Evolutionary conservation across 495 filamentous ascomycete species (phyloP).

Genomic region (Penicillium canariense): DNA sequence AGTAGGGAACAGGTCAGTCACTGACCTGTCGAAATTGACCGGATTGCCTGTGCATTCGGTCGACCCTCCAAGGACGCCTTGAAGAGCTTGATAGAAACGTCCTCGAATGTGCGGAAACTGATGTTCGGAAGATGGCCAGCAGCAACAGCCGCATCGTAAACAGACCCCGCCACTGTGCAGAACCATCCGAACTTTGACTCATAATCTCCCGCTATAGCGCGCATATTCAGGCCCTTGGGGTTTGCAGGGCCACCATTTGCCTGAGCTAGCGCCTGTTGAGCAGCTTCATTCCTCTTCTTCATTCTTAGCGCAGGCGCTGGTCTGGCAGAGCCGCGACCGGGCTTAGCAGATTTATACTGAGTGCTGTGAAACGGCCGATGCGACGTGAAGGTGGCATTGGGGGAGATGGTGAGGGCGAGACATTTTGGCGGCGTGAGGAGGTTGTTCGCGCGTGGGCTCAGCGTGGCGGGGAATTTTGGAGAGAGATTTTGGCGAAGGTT

Average conservation of each 20-base stretch:
- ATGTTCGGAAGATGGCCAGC: conserved; percentile 6
- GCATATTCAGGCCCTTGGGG: neutral
- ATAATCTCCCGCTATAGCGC: neutral
- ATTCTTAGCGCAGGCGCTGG: neutral
- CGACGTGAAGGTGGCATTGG: neutral
- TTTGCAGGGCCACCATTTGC: neutral
- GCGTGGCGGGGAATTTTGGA: neutral
- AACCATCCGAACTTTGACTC: neutral
- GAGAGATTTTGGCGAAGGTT: conserved; percentile 9
- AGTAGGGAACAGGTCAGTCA: neutral
- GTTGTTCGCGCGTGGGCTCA: neutral
- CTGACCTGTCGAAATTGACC: conserved; percentile 29
- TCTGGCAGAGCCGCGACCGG: neutral
- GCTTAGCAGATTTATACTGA: neutral
- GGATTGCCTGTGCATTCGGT: conserved; percentile 16
- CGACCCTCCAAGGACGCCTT: conserved; percentile 1
- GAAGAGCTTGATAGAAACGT: conserved; percentile 18
- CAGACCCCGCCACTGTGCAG: neutral
- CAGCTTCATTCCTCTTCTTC: neutral
- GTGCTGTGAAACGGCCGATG: conserved; percentile 24
- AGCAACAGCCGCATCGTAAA: conserved; percentile 5
- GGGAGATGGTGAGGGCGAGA: conserved; percentile 6
- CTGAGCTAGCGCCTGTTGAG: neutral
- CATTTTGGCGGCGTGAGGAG: conserved; percentile 3
- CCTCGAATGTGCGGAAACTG: conserved; percentile 19